Evolutionary conservation across 352 stramenopile genomes (phyloP), one percentile per base, ranked within the genome.

Genomic region (Phytophthora syringae): DNA sequence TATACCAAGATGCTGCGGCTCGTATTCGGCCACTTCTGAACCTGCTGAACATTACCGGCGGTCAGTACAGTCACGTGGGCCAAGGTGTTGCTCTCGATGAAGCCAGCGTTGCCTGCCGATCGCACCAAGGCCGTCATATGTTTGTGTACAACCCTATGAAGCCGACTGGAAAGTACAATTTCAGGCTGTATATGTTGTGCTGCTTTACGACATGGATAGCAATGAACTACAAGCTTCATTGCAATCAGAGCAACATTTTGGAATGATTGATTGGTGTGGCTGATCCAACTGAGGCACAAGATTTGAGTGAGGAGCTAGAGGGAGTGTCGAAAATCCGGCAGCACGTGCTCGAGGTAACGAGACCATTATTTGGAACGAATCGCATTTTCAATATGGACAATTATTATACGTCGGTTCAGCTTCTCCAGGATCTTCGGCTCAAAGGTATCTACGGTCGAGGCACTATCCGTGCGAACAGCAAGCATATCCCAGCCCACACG

Each of bases 171-270:
- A 58, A 58, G 28, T 58, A 49, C 10, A 21, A 39, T 40, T 58
- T 58, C 22, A 7, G 24, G 20, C 37, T 58, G 0, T 58, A 58
- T 16, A 49, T 58, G 36, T 6, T 56, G 3, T 36, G 50, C 32
- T 56, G 51, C 22, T 58, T 34, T 28, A 40, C 36, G 5, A 58
- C 36, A 5, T 58, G 51, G 22, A 20, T 49, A 7, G 22, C 51
- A 0, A 13, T 49, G 24, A 49, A 58, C 22, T 58, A 49, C 36
- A 58, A 58, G 25, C 37, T 58, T 40, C 51, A 50, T n/a, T 59
- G 39, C 27, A 59, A 51, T 22, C 24, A 36, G 18, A 59, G 24
- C 12, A 24, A 39, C 12, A 30, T 55, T 2, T 22, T 55, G 20
- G 15, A 55, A 21, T 28, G 30, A 11, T 30, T 44, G 10, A 21